Evolutionary conservation across 2,329 filamentous ascomycete genomes (phyloP), one percentile per base, ranked within the genome.

Genomic region (Epichloe scottii): DNA sequence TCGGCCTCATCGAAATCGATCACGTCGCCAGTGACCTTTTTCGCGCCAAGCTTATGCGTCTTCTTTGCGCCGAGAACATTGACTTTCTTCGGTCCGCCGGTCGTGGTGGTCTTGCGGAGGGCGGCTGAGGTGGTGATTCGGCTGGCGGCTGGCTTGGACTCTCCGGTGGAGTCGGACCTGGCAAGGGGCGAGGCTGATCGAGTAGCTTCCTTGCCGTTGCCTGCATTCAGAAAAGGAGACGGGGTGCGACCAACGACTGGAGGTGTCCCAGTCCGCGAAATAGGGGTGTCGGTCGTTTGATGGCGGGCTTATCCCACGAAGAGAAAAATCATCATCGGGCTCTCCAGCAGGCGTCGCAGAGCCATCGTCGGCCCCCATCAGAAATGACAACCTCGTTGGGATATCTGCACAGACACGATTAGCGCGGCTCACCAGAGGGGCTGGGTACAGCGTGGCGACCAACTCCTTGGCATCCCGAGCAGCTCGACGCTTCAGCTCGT

Each of bases 1-100:
- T 98, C 93, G 3, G 90, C 93, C 67, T 91, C 93, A 57, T 98
- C 93, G 62, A 98, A 98, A 71, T 98, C 91, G 56, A 98, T 90
- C 12, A 82, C 71, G 57, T 90, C 86, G 44, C 75, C 78, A 3
- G 77, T 80, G 35, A 95, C 80, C 75, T 97, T 97, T 80, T 97
- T 97, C 30, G 84, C 91, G 37, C 91, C 93, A 11, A 97, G 77
- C 72, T 94, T 95, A 43, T 78, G 85, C 14, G 75, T 76, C 74
- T 90, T 93, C 74, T 91, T 93, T 34, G 85, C 85, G 53, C 87
- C 86, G 23, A 94, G 77, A n/a, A 96, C 83, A 60, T 87, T 93
- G 50, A 83, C 74, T 72, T 94, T 95, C 68, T 87, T 86, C 34
- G 87, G 78, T 41, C 79, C 84, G 11, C 78, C 66, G 37, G 77